Percentiles rank a stretch among this genome's conserved stretches.
These are phyloP conservation scores for Colletotrichum sp. DNA, from an alignment of 2,329 filamentous ascomycete species.

Conservation along the genomic window DNA sequence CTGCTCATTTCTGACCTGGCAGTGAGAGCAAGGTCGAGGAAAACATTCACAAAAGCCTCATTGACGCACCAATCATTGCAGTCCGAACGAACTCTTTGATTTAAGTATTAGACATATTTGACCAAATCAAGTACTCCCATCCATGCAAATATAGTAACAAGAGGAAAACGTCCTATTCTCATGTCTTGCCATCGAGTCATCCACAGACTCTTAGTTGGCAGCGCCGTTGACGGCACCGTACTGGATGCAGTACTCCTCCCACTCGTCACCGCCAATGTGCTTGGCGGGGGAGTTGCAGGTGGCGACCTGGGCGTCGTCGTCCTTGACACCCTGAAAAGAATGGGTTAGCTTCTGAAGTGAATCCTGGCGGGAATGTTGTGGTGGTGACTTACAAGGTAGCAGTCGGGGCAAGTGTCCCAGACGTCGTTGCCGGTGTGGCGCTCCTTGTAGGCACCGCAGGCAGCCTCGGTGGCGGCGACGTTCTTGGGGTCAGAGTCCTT, in stretches of 20 bases:
- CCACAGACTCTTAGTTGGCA: neutral
- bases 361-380: rapidly evolving
- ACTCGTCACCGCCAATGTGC: conserved; percentile 1
- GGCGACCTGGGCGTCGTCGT: neutral
- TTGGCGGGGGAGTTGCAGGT: neutral
- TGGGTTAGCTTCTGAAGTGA: neutral
- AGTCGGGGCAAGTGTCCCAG: neutral
- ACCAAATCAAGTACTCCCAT: neutral
- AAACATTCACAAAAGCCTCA: neutral
- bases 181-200: neutral
- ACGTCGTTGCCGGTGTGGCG: neutral
- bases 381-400: neutral
- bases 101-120: neutral
- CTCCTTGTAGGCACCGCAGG: conserved; percentile 1
- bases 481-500: neutral
- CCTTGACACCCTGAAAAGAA: neutral
- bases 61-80: neutral
- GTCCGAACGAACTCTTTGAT: neutral
- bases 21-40: neutral
- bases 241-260: neutral
- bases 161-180: neutral
- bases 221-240: neutral
- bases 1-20: neutral
- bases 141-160: neutral
- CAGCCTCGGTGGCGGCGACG: neutral